A percentile compares a stretch with the other conserved stretches of the same genome.
Evolutionary conservation across 257 asterid species (phyloP).

Genomic region (Capsicum chinense): DNA sequence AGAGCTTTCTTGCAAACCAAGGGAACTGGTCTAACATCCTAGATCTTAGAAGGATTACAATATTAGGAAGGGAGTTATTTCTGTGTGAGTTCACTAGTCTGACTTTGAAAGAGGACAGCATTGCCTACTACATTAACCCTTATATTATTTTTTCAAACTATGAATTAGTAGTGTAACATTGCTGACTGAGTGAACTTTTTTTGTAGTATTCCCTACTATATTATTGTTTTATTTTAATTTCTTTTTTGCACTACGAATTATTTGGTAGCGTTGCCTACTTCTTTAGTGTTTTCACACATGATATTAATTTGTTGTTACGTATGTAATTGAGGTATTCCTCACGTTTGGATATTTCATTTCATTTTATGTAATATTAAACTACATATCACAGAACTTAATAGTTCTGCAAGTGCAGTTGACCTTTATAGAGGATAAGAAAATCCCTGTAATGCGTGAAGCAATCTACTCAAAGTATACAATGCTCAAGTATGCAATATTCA

Average conservation of each 20-base stretch:
- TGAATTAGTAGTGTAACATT: not conserved
- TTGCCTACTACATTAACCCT: not conserved
- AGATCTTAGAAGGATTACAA: too few species aligned
- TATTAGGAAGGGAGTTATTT: constrained; percentile 40
- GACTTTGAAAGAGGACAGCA: not conserved
- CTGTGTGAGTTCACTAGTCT: constrained; percentile 55
- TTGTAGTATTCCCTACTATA: too few species aligned
- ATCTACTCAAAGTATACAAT: constrained; percentile 71
- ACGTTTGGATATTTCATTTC: constrained; percentile 56
- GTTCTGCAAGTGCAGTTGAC: constrained; percentile 69
- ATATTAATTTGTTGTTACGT: not conserved
- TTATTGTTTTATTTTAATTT: not conserved
- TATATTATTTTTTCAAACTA: not conserved
- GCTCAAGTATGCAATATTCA: constrained; percentile 64
- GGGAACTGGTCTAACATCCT: too few species aligned
- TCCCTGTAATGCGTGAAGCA: constrained; percentile 74
- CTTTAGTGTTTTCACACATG: not conserved
- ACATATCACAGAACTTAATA: constrained; percentile 62
- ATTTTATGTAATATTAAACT: constrained; percentile 69
- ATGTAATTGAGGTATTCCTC: constrained; percentile 54
- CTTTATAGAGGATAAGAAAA: constrained; percentile 66
- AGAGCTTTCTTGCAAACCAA: too few species aligned
- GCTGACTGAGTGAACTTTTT: too few species aligned
- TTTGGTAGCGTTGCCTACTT: not conserved
- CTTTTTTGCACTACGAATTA: too few species aligned